Evolutionary conservation across 2,329 filamentous ascomycete genomes (phyloP), one percentile per base, ranked within the genome.

Genomic region (Neofusicoccum ribis): DNA sequence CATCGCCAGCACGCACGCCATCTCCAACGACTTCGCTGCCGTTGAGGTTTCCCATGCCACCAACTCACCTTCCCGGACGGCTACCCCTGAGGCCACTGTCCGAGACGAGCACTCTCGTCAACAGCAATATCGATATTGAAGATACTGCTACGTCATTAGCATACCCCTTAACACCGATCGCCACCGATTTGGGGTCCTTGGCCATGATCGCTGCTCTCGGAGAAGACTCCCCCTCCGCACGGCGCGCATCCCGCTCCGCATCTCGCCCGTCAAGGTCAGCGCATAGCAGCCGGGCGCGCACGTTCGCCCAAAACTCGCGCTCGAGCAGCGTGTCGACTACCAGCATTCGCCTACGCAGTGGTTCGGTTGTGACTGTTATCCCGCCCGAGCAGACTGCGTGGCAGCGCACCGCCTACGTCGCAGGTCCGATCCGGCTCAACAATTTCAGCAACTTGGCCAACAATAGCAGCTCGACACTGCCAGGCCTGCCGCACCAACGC

Each of bases 381-480:
- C 70, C 75, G 12, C 75, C 73, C 2, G 76, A 78, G 65, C 61
- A 72, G 15, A 74, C 70, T 4, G 71, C 76, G 31, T 78, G 73
- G 73, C 67, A 73, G 60, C 68, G 70, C 8, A 70, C 73, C 9
- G 64, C 77, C 14, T 82, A 82, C 69, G 66, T 80, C 27, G 77
- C 79, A 41, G 80, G 80, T 9, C 76, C 77, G 1, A 80, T 82
- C 58, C 73, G 73, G 63, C 70, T 81, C n/a, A 76, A 75, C 36
- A 73, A 74, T 27, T 49, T 56, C 14, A 46, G 15, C 8, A 52
- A 58, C 20, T 20, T 44, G 12, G 37, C 37, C 4, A 51, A 31
- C 43, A 58, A 37, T 39, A 64, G 43, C 50, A 44, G 36, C 17
- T 12, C 34, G 4, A 27, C 34, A 9, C 39, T 59, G 14, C 39